These are phyloP conservation scores for Kondoa subrosea DNA, from an alignment of 768 basidiomycete genomes.

Conservation along the genomic window DNA sequence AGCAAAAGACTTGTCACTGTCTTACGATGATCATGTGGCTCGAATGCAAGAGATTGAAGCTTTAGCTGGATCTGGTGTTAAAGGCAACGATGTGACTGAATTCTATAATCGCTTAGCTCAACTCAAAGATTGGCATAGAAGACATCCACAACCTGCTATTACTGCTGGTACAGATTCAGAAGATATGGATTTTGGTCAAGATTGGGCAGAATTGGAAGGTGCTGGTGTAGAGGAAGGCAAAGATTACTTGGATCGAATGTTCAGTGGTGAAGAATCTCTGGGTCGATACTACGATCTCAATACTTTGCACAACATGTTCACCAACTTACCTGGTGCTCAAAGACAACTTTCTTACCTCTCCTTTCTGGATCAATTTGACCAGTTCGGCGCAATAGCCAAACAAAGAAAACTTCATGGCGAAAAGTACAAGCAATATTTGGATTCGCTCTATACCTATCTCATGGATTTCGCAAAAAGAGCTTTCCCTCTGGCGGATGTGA, in stretches of 20 bases:
- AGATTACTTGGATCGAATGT: conserved; percentile 53
- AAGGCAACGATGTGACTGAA: conserved; percentile 52
- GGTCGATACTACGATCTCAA: conserved; percentile 92
- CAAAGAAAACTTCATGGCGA: conserved; percentile 40
- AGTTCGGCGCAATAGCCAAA: conserved; percentile 21
- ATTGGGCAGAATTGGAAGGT: conserved; percentile 46
- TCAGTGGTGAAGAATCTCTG: conserved; percentile 90
- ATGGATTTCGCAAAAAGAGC: conserved; percentile 70
- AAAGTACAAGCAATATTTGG: conserved; percentile 64
- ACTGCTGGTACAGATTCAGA: conserved; percentile 38
- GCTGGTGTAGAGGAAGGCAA: conserved; percentile 54
- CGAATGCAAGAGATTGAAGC: conserved; percentile 24
- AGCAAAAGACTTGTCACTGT: conserved; percentile 18
- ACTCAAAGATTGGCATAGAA: conserved; percentile 89
- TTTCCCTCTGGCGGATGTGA: conserved; percentile 62
- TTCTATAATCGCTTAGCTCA: conserved; percentile 92
- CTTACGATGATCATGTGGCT: conserved; percentile 15
- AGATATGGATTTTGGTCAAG: conserved; percentile 16
- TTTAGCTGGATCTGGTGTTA: conserved; percentile 21
- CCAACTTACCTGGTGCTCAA: conserved; percentile 66
- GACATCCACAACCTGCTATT: conserved; percentile 69
- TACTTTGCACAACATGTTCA: conserved; percentile 63
- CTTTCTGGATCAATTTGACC: conserved; percentile 53
- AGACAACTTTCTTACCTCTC: conserved; percentile 79
- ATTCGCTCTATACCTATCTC: conserved; percentile 62